Conservation (phyloP, 1,284 basidiomycete genomes). For the Melanopsichium pennsylvanicum region DNA sequence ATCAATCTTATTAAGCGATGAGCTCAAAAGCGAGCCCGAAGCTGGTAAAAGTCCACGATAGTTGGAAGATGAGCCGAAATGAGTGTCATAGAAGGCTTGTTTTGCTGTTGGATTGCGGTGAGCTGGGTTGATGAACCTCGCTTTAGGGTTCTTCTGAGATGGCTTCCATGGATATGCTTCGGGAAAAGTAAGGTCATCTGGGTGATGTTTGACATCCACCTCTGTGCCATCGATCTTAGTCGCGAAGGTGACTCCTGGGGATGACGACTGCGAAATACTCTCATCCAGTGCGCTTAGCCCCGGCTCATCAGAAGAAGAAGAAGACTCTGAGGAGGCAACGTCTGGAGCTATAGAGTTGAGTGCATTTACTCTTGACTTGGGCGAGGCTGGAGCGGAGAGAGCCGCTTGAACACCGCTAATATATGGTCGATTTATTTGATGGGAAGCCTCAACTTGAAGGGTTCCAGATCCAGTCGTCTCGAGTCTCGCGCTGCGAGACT, state of each 20-base stretch:
- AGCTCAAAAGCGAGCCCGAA: slow-evolving; percentile 10
- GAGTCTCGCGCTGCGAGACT: too few species aligned
- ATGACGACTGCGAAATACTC: too few species aligned
- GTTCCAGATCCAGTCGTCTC: too few species aligned
- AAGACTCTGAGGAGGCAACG: slow-evolving; percentile 11
- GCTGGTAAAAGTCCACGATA: slow-evolving; percentile 31
- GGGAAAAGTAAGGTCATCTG: slow-evolving; percentile 36
- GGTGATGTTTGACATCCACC: slow-evolving; percentile 14
- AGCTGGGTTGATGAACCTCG: slow-evolving; percentile 34
- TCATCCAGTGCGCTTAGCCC: too few species aligned
- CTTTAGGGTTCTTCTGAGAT: slow-evolving; percentile 14
- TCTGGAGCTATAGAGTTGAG: neutral
- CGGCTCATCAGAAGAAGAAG: slow-evolving; percentile 15
- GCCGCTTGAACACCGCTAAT: neutral
- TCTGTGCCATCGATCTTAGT: too few species aligned
- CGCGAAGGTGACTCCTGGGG: too few species aligned
- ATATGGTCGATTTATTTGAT: neutral
- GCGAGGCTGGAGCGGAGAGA: slow-evolving; percentile 14
- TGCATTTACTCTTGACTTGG: neutral
- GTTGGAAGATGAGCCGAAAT: slow-evolving; percentile 47
- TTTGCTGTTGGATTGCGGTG: slow-evolving; percentile 54
- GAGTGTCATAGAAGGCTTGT: slow-evolving; percentile 56
- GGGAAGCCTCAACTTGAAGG: too few species aligned
- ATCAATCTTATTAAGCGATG: neutral
- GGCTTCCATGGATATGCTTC: slow-evolving; percentile 34